Evolutionary conservation across 768 basidiomycete species (phyloP), one percentile per base, ranked within the genome.

Genomic region (Lentinula aciculospora): DNA sequence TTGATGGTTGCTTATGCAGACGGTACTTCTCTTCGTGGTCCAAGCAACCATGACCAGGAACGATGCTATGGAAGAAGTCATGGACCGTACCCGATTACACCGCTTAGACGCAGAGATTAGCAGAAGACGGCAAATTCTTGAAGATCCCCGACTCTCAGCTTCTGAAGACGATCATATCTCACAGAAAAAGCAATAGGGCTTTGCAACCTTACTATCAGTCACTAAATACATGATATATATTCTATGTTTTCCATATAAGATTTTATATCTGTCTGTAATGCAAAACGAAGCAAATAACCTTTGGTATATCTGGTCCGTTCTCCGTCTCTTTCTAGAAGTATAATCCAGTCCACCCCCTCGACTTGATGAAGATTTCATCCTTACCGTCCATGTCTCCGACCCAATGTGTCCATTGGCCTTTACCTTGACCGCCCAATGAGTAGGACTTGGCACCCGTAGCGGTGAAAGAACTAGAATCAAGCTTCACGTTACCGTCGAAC

Each of bases 301-400:
- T 51, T 51, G 27, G 13, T 2, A 29, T n/a, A 51, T 10, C 4
- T 19, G 2, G 12, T 55, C 6, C 27, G 25, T 42, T 13, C n/a
- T 19, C 6, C 12, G 23, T 31, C 25, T n/a, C 3, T 40, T 36
- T 56, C 34, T 59, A 80, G 59, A 80, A 71, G 65, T 77, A 78
- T 48, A 80, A 64, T 34, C 77, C 77, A 10, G 72, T 74, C 79
- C 79, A 80, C 3, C 77, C 78, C 44, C 76, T 69, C 9, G 78
- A 78, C 56, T 68, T 71, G 48, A 80, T 63, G 5, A 49, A 55
- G 15, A 81, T 67, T 53, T 63, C 65, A 64, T 81, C 80, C 28
- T 53, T 62, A 31, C 78, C 80, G 44, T 75, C 59, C 57, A 70
- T 57, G 54, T 74, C 67, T 29, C 76, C 78, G 34, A 61, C 67